A percentile compares a stretch with the other conserved stretches of the same genome.
These are phyloP conservation scores for Nitzschia sp. DNA, from an alignment of 108 stramenopile species.

Conservation along the genomic window DNA sequence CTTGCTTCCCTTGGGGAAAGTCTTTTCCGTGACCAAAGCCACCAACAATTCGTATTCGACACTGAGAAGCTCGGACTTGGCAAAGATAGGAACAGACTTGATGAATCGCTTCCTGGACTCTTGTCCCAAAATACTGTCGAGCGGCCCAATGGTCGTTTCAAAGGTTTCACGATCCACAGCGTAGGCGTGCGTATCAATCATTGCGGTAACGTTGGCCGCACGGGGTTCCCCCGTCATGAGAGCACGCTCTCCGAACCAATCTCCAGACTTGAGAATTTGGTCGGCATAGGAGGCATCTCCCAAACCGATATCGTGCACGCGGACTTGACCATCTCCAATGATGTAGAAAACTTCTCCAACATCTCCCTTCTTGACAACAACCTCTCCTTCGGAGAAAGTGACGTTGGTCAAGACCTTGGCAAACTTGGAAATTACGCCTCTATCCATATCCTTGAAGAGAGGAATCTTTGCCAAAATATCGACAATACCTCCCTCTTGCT, in stretches of 20 bases:
- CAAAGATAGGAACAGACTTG: slow-evolving; percentile 69
- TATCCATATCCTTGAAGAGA: slow-evolving; percentile 59
- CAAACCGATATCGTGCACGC: slow-evolving; percentile 83
- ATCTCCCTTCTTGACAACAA: slow-evolving; percentile 82
- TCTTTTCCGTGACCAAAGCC: slow-evolving; percentile 51
- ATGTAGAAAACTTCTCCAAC: slow-evolving; percentile 79
- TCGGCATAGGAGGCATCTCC: slow-evolving; percentile 77
- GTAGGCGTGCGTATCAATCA: slow-evolving; percentile 56
- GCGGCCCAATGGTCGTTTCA: slow-evolving; percentile 60
- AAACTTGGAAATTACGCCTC: slow-evolving; percentile 46
- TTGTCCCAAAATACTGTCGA: slow-evolving; percentile 51
- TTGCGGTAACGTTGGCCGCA: slow-evolving; percentile 83
- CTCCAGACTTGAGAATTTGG: slow-evolving; percentile 69
- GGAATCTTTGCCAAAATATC: slow-evolving; percentile 58
- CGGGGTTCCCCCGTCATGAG: slow-evolving; percentile 88
- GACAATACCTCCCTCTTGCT: slow-evolving; percentile 38
- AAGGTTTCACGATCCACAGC: slow-evolving; percentile 69
- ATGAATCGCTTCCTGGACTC: slow-evolving; percentile 53
- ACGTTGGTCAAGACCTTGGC: slow-evolving; percentile 53
- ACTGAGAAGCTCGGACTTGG: slow-evolving; percentile 56
- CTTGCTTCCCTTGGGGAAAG: slow-evolving; percentile 51
- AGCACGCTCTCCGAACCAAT: slow-evolving; percentile 90
- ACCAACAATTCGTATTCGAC: slow-evolving; percentile 61
- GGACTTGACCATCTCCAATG: slow-evolving; percentile 78
- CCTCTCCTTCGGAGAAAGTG: slow-evolving; percentile 69